Conservation (phyloP, 371 early-diverging fungal genomes). For the Mucor piriformis region DNA sequence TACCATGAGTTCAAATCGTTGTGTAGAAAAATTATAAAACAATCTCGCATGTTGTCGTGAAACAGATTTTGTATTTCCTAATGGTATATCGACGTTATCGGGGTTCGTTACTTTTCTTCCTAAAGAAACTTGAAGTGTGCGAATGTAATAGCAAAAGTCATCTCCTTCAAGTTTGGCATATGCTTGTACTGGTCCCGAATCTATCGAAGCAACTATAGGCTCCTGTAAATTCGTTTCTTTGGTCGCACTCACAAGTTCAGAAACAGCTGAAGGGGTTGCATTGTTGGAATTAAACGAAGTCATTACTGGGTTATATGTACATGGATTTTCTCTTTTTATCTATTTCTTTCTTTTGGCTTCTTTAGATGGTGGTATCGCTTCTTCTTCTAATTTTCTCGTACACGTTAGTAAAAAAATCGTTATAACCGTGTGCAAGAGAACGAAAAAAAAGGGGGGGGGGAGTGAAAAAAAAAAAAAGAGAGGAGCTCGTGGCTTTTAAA, state of each 20-base stretch:
- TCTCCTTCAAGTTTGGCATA: constrained; percentile 90
- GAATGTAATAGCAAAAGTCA: constrained; percentile 81
- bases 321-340: not conserved
- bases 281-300: constrained; percentile 11
- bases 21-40: constrained; percentile 78
- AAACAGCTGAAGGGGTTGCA: constrained; percentile 12
- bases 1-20: constrained; percentile 81
- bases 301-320: constrained; percentile 3
- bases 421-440: constrained; percentile 3
- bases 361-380: not conserved
- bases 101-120: constrained; percentile 68
- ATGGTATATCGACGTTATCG: constrained; percentile 75
- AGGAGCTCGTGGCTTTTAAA: not conserved
- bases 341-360: not conserved
- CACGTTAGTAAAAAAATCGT: not conserved
- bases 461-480: not conserved
- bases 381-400: not conserved
- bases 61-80: constrained; percentile 82
- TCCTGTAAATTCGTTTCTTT: not conserved
- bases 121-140: constrained; percentile 74
- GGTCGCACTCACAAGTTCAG: constrained; percentile 11
- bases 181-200: constrained; percentile 72
- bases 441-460: not conserved
- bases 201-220: constrained; percentile 12
- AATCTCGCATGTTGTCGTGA: constrained; percentile 87